Evolutionary conservation across 208 protist genomes (phyloP).

Genomic region (Wallacemonas sp.): DNA sequence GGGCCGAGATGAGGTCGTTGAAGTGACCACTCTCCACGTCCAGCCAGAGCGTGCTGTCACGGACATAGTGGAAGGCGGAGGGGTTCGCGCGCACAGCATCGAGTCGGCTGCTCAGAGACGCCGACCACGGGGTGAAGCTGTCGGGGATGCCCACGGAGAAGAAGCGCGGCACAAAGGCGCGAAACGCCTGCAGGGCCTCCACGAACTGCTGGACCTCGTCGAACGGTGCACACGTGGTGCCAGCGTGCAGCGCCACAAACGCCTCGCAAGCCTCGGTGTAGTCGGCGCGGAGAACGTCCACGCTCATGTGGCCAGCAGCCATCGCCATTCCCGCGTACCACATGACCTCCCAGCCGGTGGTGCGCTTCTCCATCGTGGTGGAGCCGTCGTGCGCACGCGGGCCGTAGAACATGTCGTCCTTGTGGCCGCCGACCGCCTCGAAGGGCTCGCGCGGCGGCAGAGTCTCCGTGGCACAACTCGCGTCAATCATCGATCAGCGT

Average conservation of each 20-base stretch:
- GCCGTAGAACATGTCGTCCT: slow-evolving; percentile 56
- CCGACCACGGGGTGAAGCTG: neutral
- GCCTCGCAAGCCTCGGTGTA: neutral
- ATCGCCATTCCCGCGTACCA: slow-evolving; percentile 57
- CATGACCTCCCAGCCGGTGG: slow-evolving; percentile 74
- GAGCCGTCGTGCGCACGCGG: slow-evolving; percentile 30
- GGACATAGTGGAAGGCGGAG: slow-evolving; percentile 5
- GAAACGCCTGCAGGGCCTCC: slow-evolving; percentile 10
- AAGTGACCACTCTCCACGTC: slow-evolving; percentile 31
- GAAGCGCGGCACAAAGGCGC: slow-evolving; percentile 10
- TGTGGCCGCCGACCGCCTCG: slow-evolving; percentile 64
- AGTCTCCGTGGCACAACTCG: neutral
- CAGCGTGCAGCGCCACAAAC: neutral
- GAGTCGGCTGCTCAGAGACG: neutral
- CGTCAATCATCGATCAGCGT: slow-evolving; percentile 21
- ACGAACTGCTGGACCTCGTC: neutral
- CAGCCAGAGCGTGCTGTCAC: slow-evolving; percentile 30
- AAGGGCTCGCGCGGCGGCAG: slow-evolving; percentile 22
- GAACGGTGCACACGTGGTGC: neutral
- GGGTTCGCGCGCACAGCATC: neutral
- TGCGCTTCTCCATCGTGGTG: slow-evolving; percentile 60
- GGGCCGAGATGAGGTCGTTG: slow-evolving; percentile 11
- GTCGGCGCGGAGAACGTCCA: neutral
- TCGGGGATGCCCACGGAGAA: slow-evolving; percentile 18
- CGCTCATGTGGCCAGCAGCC: neutral